Percentiles rank a stretch among this genome's conserved stretches.
These are phyloP conservation scores for Pythium dissimile DNA, from an alignment of 352 stramenopile species.

Conservation along the genomic window DNA sequence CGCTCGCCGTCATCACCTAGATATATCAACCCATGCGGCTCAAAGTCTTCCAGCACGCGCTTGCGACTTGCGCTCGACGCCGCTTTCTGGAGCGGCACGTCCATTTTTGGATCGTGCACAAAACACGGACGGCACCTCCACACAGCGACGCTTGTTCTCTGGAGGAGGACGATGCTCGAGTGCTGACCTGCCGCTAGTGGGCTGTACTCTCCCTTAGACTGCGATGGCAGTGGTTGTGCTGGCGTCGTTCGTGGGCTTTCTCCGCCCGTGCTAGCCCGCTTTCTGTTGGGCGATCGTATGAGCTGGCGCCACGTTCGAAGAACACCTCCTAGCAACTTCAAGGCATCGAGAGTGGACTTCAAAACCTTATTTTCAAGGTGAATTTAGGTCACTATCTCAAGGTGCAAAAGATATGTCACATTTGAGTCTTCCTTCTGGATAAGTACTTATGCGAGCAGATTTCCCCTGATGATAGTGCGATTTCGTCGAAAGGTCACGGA, in stretches of 20 bases:
- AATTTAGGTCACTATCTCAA: slow-evolving; percentile 5
- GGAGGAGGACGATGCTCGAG: too few relatives aligned
- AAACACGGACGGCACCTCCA: not conserved
- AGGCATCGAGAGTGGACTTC: not conserved
- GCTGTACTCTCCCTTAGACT: too few relatives aligned
- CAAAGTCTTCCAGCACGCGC: slow-evolving; percentile 31
- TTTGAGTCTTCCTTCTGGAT: not conserved
- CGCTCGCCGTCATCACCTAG: slow-evolving; percentile 7
- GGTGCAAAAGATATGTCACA: not conserved
- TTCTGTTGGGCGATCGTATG: not conserved
- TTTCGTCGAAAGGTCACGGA: slow-evolving; percentile 7
- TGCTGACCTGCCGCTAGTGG: too few relatives aligned
- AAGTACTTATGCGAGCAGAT: not conserved
- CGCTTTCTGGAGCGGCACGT: slow-evolving; percentile 9
- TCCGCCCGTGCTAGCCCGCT: not conserved
- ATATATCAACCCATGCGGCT: slow-evolving; percentile 4
- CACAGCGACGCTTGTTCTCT: too few relatives aligned
- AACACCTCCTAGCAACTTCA: slow-evolving; percentile 21
- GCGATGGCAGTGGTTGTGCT: too few relatives aligned
- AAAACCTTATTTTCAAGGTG: slow-evolving; percentile 16
- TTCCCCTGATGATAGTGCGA: slow-evolving; percentile 6
- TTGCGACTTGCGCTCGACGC: slow-evolving; percentile 24
- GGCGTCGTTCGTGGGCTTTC: too few relatives aligned
- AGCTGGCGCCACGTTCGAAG: not conserved
- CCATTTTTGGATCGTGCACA: slow-evolving; percentile 16